phyloP scores from a whole-genome alignment of 306 rosid species.

The Citrullus amarus region DNA sequence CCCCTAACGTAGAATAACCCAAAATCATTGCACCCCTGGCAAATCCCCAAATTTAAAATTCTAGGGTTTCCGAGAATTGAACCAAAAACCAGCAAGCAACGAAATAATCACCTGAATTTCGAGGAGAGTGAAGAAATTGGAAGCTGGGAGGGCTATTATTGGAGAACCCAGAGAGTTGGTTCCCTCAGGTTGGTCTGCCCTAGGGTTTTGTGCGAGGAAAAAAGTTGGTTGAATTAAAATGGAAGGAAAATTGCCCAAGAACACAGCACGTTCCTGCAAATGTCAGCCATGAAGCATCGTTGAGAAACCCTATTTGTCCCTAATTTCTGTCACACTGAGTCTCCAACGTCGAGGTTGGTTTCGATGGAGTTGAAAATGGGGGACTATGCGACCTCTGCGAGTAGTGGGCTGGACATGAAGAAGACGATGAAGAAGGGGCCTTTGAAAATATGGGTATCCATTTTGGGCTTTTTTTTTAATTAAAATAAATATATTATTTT shows the following conservation, averaged over 20 bases:
- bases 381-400: conserved; percentile 80
- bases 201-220: conserved; percentile 75
- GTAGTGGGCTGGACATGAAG: conserved; percentile 87
- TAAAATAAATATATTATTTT: neutral
- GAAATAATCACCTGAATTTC: conserved; percentile 47
- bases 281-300: conserved; percentile 50
- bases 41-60: conserved; percentile 35
- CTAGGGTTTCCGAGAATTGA: conserved; percentile 65
- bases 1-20: conserved; percentile 32
- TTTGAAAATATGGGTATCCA: conserved; percentile 40
- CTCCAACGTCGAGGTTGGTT: conserved; percentile 22
- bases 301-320: conserved; percentile 15
- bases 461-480: conserved; percentile 61
- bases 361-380: conserved; percentile 22
- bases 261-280: conserved; percentile 28
- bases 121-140: conserved; percentile 23
- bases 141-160: conserved; percentile 37
- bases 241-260: conserved; percentile 39
- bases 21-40: conserved; percentile 23
- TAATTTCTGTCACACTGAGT: conserved; percentile 4
- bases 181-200: conserved; percentile 33
- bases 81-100: conserved; percentile 23
- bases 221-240: conserved; percentile 15
- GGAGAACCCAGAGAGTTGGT: conserved; percentile 14
- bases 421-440: conserved; percentile 57